Evolutionary conservation across 1,139 yeast species (phyloP).

Genomic region (Kodamaea ohmeri): DNA sequence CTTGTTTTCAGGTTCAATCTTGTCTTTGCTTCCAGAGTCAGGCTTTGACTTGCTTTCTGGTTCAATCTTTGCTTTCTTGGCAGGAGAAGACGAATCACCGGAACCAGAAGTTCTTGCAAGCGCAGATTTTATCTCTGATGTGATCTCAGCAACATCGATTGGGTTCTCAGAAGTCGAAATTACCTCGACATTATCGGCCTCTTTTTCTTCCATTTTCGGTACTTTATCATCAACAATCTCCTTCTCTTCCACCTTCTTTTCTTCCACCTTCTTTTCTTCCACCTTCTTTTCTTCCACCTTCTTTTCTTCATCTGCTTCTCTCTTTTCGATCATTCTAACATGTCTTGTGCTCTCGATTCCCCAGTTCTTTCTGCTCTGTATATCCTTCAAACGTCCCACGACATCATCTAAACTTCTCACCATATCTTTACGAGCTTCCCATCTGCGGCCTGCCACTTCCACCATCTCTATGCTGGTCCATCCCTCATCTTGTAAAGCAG

Average conservation of each 20-base stretch:
- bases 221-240: slow-evolving; percentile 18
- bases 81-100: not conserved
- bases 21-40: no score
- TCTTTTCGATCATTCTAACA: slow-evolving; percentile 16
- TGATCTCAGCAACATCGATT: not conserved
- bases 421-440: slow-evolving; percentile 94
- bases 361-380: slow-evolving; percentile 66
- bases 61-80: slow-evolving; percentile 2
- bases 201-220: slow-evolving; percentile 8
- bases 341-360: slow-evolving; percentile 67
- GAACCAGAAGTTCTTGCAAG: not conserved
- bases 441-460: slow-evolving; percentile 79
- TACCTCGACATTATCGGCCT: slow-evolving; percentile 2
- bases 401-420: slow-evolving; percentile 79
- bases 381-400: slow-evolving; percentile 73
- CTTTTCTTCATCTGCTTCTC: slow-evolving; percentile 2
- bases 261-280: slow-evolving; percentile 10
- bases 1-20: slow-evolving; percentile 8
- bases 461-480: slow-evolving; percentile 95
- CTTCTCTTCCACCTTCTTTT: slow-evolving; percentile 14
- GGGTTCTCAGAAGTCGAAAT: slow-evolving; percentile 6
- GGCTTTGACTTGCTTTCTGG: no score
- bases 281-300: slow-evolving; percentile 8
- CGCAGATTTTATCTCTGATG: not conserved
- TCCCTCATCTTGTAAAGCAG: slow-evolving; percentile 67